Evolutionary conservation across 371 early-diverging fungal species (phyloP).

Genomic region (Paraphysoderma sedebokerense): DNA sequence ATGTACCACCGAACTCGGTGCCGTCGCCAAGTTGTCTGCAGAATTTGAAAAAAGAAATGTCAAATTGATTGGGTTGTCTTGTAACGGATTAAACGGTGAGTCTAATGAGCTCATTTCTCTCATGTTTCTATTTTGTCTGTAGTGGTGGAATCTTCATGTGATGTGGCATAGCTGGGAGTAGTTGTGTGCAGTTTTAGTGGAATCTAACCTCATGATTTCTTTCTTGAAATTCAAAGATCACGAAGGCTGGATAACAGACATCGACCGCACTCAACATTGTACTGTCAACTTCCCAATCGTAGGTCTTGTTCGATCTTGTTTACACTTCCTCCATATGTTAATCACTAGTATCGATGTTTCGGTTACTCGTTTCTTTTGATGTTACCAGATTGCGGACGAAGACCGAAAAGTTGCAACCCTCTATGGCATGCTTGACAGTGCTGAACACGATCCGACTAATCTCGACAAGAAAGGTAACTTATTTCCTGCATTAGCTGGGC

Average conservation of each 20-base stretch:
- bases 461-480: conserved; percentile 66
- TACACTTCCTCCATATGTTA: too few relatives aligned
- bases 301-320: too few relatives aligned
- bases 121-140: too few relatives aligned
- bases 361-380: neutral
- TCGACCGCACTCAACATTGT: conserved; percentile 70
- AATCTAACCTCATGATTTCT: too few relatives aligned
- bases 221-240: too few relatives aligned
- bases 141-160: too few relatives aligned
- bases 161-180: too few relatives aligned
- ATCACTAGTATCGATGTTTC: too few relatives aligned
- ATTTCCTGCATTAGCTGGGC: too few relatives aligned
- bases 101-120: neutral
- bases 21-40: conserved; percentile 55
- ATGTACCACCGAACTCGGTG: conserved; percentile 89
- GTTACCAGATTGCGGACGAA: conserved; percentile 51
- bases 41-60: conserved; percentile 66
- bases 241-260: conserved; percentile 73
- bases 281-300: conserved; percentile 69
- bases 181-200: too few relatives aligned
- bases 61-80: conserved; percentile 83
- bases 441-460: conserved; percentile 69
- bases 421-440: conserved; percentile 84
- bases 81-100: conserved; percentile 41
- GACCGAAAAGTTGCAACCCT: conserved; percentile 63